These are phyloP conservation scores for Achlya hypogyna DNA, from an alignment of 352 stramenopile species.

Conservation along the genomic window DNA sequence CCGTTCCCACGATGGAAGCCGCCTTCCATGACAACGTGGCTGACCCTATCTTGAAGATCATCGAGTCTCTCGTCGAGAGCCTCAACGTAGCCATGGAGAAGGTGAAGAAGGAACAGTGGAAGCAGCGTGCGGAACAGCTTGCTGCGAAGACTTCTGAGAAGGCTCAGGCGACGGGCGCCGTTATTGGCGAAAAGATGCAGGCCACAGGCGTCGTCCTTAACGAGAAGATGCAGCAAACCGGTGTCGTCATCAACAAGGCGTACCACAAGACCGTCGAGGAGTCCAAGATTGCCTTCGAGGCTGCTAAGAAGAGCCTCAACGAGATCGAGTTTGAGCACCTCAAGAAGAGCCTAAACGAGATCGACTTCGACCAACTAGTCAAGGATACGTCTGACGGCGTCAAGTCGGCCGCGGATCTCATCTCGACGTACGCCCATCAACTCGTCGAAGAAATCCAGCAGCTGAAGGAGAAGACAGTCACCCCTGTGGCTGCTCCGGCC, in stretches of 20 bases:
- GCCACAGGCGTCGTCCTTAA: constrained; percentile 3
- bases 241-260: constrained; percentile 10
- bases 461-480: constrained; percentile 8
- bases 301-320: constrained; percentile 19
- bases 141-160: constrained; percentile 10
- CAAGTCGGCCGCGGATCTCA: constrained; percentile 63
- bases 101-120: constrained; percentile 15
- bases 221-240: constrained; percentile 12
- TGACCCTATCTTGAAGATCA: constrained; percentile 17
- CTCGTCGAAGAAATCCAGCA: constrained; percentile 64
- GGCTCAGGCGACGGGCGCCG: not conserved
- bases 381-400: constrained; percentile 76
- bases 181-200: not conserved
- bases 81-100: constrained; percentile 21
- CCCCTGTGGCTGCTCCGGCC: not conserved
- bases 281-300: constrained; percentile 19
- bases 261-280: constrained; percentile 18
- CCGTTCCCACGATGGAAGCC: constrained; percentile 4
- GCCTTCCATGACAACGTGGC: constrained; percentile 18
- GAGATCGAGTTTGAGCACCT: constrained; percentile 30
- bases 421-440: constrained; percentile 68
- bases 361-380: constrained; percentile 73
- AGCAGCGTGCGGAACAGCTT: not conserved
- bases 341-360: constrained; percentile 61
- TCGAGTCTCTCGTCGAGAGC: constrained; percentile 14